Base-by-base conservation (phyloP, 164 flowering plant species). In the Aristolochia californica region DNA sequence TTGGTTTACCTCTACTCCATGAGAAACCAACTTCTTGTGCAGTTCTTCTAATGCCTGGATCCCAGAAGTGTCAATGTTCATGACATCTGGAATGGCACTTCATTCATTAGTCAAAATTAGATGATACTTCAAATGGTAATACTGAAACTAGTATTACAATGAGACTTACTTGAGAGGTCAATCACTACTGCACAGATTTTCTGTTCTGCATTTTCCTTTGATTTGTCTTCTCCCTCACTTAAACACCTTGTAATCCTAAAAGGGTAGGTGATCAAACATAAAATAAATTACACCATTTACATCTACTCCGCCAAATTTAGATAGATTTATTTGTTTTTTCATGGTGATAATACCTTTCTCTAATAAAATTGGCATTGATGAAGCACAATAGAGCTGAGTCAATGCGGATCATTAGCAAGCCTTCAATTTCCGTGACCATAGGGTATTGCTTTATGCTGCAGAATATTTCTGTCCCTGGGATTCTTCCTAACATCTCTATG, bases 61-160 rank as follows among this genome's bases (percentile, higher is more conserved):
- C 20, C 93, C 97, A 1, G 87, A 76, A n/a, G 82, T 80, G 62
- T 90, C 96, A 0, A 83, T 73, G 63, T 76, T 82, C 65, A 61
- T 74, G 61, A 87, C 70, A 48, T 65, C 97, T 87, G 72, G 28
- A 11, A 49, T 13, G 10, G 23, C 12, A 51, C 43, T 13, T 10
- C 47, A 16, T 44, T 45, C 18, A 16, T 43, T 34, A 38, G 48
- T 26, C 14, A 52, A 26, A 55, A 17, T 16, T 43, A 4, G 25
- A 34, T 17, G 13, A 43, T 13, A 20, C 0, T 13, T 2, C 30
- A 26, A 48, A 14, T 28, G 18, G 23, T n/a, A 43, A 30, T 16
- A 27, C 17, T 34, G 40, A 34, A 28, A 17, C 30, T 18, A 27
- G 15, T n/a, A 48, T 34, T 16, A 43, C 17, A 13, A 54, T 13